Percentiles rank a stretch among this genome's conserved stretches.
Conservation (phyloP, 306 rosid species). For the Lathyrus tuberosus region DNA sequence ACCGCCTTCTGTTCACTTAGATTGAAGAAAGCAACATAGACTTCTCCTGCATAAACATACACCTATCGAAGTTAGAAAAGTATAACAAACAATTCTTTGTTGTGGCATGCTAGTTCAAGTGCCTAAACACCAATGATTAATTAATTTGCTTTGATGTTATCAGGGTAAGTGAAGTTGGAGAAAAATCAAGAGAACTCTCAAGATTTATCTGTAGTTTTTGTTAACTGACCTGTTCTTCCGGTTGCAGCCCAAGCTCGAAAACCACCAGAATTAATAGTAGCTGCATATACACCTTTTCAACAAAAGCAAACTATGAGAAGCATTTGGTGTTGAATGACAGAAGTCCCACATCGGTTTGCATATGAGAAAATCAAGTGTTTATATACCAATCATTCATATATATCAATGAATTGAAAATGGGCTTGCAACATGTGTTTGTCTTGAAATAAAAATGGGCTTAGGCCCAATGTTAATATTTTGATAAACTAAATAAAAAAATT, state of each 20-base stretch:
- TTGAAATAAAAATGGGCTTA: too few species aligned
- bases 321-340: too few species aligned
- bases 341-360: too few species aligned
- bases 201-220: too few species aligned
- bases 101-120: slow-evolving; percentile 23
- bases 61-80: slow-evolving; percentile 13
- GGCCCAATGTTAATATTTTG: too few species aligned
- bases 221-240: slow-evolving; percentile 63
- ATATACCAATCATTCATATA: too few species aligned
- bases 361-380: too few species aligned
- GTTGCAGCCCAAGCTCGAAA: slow-evolving; percentile 86
- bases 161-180: slow-evolving; percentile 6
- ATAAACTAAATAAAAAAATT: too few species aligned
- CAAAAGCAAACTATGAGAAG: too few species aligned
- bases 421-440: too few species aligned
- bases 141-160: slow-evolving; percentile 10
- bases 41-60: slow-evolving; percentile 56
- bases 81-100: slow-evolving; percentile 17
- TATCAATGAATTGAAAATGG: too few species aligned
- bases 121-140: not conserved
- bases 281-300: too few species aligned
- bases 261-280: slow-evolving; percentile 48
- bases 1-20: slow-evolving; percentile 51
- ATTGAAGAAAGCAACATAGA: slow-evolving; percentile 81
- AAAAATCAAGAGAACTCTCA: slow-evolving; percentile 4